Evolutionary conservation across 352 stramenopile genomes (phyloP), one percentile per base, ranked within the genome.

Genomic region (Blastocystis sp.): DNA sequence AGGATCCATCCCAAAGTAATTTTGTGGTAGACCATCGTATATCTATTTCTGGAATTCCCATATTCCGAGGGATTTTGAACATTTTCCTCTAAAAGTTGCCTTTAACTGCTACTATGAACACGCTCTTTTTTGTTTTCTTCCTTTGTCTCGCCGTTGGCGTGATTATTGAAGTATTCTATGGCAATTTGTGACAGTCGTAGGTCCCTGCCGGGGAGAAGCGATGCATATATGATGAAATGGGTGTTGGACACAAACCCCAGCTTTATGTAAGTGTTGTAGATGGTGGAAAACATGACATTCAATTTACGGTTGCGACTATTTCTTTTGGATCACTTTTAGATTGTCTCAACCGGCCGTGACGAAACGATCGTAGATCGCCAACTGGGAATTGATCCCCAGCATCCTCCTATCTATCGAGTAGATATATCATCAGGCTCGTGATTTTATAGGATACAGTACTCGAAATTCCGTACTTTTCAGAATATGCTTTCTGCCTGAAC

Each of bases 401-500:
- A 84, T 84, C 73, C 73, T 43, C 47, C 73, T 23, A 61, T 41
- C 9, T 55, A 54, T 26, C 18, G 73, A 66, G 73, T 84, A 34
- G 4, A 39, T 9, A 53, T 2, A 13, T 37, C n/a, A 15, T 66
- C 3, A 3, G n/a, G 1, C 15, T 34, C 26, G 26, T 23, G 45
- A 8, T 69, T 37, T 9, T 6, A 18, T 69, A 84, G 73, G 56
- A 84, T 68, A 64, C 41, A 3, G 50, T 66, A 45, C 70, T 88
- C 34, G 77, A 88, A 77, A 79, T 88, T 88, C 77, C 77, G 6
- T 88, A 88, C 59, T 88, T 88, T 29, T 59, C 77, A 23, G 77
- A 88, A 43, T 88, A 88, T 55, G 70, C 41, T 47, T 88, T 88
- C 47, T 88, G 77, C 55, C 29, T 88, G 11, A 61, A 88, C 47